Conservation (phyloP, 257 asterid species). For the Scutellaria barbata region DNA sequence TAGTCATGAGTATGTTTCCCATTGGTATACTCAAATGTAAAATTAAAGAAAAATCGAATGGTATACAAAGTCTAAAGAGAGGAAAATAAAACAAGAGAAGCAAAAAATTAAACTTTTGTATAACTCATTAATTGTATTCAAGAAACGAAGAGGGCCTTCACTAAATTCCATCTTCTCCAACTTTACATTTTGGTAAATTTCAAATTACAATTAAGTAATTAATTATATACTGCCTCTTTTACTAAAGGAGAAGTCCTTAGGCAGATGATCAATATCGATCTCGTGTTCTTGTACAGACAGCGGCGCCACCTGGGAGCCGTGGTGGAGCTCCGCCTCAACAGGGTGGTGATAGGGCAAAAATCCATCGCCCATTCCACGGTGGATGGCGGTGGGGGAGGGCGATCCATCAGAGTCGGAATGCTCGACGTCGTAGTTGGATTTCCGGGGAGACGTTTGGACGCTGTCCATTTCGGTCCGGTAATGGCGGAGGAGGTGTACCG, state of each 20-base stretch:
- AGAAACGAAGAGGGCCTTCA: background rate
- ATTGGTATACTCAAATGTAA: too few relatives aligned
- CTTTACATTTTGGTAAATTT: conserved; percentile 13
- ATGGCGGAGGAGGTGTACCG: conserved; percentile 68
- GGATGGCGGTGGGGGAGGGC: conserved; percentile 48
- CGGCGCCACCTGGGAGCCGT: conserved; percentile 46
- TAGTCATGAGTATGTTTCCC: too few relatives aligned
- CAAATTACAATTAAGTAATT: background rate
- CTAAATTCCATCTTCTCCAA: background rate
- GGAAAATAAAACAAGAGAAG: too few relatives aligned
- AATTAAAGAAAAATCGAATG: too few relatives aligned
- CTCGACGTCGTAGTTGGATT: conserved; percentile 34
- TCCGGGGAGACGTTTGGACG: conserved; percentile 44
- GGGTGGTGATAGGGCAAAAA: conserved; percentile 25
- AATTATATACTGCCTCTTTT: conserved; percentile 22
- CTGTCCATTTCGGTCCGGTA: conserved; percentile 55
- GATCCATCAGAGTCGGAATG: conserved; percentile 51
- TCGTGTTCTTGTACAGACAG: conserved; percentile 35
- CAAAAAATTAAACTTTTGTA: too few relatives aligned
- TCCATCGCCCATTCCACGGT: conserved; percentile 31
- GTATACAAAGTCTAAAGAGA: too few relatives aligned
- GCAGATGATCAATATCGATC: conserved; percentile 28
- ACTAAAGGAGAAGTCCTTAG: conserved; percentile 54
- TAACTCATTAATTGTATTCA: too few relatives aligned
- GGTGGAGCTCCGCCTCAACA: conserved; percentile 34